phyloP scores from a whole-genome alignment of 2,329 filamentous ascomycete genomes.

The Fusarium staphyleae region DNA sequence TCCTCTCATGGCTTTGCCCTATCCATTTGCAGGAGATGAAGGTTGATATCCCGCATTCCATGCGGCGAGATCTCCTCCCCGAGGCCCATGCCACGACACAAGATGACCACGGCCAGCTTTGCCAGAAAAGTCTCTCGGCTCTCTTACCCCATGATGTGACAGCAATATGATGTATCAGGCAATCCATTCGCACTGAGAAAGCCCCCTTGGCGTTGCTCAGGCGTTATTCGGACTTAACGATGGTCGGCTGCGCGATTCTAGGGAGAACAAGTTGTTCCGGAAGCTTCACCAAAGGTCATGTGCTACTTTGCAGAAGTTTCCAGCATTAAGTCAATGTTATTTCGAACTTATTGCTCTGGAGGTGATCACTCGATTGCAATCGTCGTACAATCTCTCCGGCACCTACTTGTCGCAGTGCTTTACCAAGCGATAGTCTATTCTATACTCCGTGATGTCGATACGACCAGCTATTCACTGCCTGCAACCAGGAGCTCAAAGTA shows the following conservation, averaged over 20 bases:
- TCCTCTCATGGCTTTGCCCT: conserved; percentile 9
- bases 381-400: too few relatives aligned
- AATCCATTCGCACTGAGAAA: conserved; percentile 5
- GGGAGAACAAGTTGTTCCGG: conserved; percentile 11
- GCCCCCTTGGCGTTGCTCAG: conserved; percentile 3
- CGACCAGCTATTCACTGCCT: too few relatives aligned
- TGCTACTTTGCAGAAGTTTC: conserved; percentile 5
- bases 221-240: conserved; percentile 7
- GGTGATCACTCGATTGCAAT: too few relatives aligned
- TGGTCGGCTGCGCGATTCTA: not conserved
- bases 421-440: too few relatives aligned
- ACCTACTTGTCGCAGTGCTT: too few relatives aligned
- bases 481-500: too few relatives aligned
- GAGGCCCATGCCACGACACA: not conserved
- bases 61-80: not conserved
- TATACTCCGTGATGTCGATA: too few relatives aligned
- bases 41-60: conserved; percentile 4
- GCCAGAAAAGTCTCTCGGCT: conserved; percentile 5
- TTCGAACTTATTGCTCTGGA: too few relatives aligned
- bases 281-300: conserved; percentile 15
- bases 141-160: conserved; percentile 1
- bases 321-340: too few relatives aligned
- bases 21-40: conserved; percentile 14
- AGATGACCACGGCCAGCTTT: conserved; percentile 7
- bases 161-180: not conserved